phyloP scores from a whole-genome alignment of 768 basidiomycete genomes.

The Hericium coralloides region DNA sequence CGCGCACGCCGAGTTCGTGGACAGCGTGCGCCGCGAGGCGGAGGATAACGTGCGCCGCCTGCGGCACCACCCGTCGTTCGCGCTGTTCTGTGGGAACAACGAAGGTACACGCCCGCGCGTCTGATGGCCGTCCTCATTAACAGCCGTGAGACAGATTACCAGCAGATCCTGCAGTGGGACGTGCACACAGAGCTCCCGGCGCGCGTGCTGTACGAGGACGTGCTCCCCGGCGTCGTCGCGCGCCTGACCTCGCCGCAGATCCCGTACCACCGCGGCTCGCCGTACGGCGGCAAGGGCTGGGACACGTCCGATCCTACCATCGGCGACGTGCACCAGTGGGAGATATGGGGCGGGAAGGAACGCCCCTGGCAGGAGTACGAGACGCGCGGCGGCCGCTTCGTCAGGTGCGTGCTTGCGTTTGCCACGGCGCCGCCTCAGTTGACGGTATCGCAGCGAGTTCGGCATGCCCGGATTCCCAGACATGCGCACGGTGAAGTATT shows the following conservation, averaged over 20 bases:
- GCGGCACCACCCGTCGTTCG: constrained; percentile 80
- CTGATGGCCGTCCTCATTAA: background rate
- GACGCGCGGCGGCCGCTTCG: constrained; percentile 79
- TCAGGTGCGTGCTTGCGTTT: constrained; percentile 20
- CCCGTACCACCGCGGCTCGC: constrained; percentile 79
- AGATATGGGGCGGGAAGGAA: constrained; percentile 91
- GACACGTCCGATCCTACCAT: constrained; percentile 60
- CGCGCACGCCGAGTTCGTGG: constrained; percentile 72
- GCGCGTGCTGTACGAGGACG: constrained; percentile 82
- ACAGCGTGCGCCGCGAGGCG: constrained; percentile 68
- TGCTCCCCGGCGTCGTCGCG: constrained; percentile 68
- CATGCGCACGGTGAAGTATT: constrained; percentile 81
- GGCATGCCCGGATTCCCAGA: constrained; percentile 22
- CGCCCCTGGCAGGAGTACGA: constrained; percentile 96
- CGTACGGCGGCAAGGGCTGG: constrained; percentile 77
- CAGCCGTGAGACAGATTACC: constrained; percentile 50
- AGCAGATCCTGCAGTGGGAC: constrained; percentile 81
- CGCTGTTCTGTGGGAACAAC: constrained; percentile 87
- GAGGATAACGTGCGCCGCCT: constrained; percentile 78
- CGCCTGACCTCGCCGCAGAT: constrained; percentile 38
- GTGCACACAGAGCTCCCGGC: constrained; percentile 80
- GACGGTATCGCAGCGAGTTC: background rate
- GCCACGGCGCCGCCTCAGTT: background rate
- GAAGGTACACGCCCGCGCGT: constrained; percentile 37
- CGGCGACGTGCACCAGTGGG: constrained; percentile 94